Conservation (phyloP, 495 filamentous ascomycete genomes). For the Ascodesmis nigricans region DNA sequence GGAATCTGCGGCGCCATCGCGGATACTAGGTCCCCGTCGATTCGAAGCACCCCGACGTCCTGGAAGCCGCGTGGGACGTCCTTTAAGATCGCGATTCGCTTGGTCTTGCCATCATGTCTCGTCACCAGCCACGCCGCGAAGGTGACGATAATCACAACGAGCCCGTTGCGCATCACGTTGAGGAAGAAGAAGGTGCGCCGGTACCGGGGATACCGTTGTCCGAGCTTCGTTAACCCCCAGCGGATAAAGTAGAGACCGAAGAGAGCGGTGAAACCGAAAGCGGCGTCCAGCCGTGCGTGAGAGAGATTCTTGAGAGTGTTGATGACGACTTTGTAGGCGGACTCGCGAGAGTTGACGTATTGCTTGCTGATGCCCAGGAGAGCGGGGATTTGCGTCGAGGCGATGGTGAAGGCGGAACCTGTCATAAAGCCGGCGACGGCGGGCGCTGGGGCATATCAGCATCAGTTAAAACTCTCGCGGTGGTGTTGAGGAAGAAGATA, state of each 20-base stretch:
- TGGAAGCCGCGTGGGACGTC: slow-evolving; percentile 19
- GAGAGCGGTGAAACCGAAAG: slow-evolving; percentile 31
- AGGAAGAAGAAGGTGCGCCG: slow-evolving; percentile 16
- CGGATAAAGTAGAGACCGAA: slow-evolving; percentile 30
- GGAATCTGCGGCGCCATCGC: slow-evolving; percentile 17
- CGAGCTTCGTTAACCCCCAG: slow-evolving; percentile 26
- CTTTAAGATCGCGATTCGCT: slow-evolving; percentile 19
- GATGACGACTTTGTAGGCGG: slow-evolving; percentile 31
- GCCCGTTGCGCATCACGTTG: slow-evolving; percentile 18
- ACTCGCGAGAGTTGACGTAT: slow-evolving; percentile 27
- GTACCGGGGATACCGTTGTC: slow-evolving; percentile 22
- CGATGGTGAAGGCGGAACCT: slow-evolving; percentile 32
- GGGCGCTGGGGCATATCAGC: slow-evolving; percentile 8
- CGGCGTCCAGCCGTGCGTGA: slow-evolving; percentile 29
- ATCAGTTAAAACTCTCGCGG: slow-evolving; percentile 1
- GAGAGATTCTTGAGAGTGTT: slow-evolving; percentile 29
- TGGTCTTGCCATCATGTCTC: slow-evolving; percentile 28
- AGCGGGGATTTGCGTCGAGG: slow-evolving; percentile 28
- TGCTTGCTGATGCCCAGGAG: slow-evolving; percentile 27
- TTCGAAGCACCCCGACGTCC: slow-evolving; percentile 14
- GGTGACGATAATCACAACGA: slow-evolving; percentile 18
- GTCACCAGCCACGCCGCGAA: slow-evolving; percentile 12
- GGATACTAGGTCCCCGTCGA: slow-evolving; percentile 9
- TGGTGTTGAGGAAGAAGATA: background rate
- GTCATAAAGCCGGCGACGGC: slow-evolving; percentile 35